Evolutionary conservation across 2,329 filamentous ascomycete species (phyloP).

Genomic region (Aureobasidium sp.): DNA sequence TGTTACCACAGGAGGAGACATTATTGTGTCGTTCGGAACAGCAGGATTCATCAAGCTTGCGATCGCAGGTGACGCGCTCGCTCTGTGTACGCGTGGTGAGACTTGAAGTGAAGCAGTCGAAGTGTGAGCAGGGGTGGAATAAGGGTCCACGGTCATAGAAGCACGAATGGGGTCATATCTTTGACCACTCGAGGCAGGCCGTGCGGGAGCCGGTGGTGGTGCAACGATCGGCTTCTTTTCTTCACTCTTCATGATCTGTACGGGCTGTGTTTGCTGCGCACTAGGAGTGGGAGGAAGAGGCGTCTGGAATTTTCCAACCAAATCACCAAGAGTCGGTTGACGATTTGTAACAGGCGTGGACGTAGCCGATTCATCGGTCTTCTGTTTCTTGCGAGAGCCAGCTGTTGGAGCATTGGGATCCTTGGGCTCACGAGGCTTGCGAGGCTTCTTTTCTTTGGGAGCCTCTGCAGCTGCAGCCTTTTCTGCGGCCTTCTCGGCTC

Average conservation of each 20-base stretch:
- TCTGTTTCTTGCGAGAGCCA: slow-evolving; percentile 41
- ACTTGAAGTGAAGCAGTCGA: slow-evolving; percentile 26
- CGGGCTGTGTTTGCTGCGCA: slow-evolving; percentile 6
- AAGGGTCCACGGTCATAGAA: slow-evolving; percentile 40
- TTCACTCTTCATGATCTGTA: not conserved
- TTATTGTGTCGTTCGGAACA: slow-evolving; percentile 22
- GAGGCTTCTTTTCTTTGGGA: slow-evolving; percentile 33
- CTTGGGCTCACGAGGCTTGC: slow-evolving; percentile 40
- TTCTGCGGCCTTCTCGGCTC: slow-evolving; percentile 23
- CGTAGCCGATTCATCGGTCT: slow-evolving; percentile 21
- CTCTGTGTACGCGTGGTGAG: slow-evolving; percentile 49
- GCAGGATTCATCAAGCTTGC: slow-evolving; percentile 62
- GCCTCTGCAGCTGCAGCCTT: slow-evolving; percentile 21
- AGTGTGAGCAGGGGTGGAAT: slow-evolving; percentile 18
- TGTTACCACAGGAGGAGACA: slow-evolving; percentile 18
- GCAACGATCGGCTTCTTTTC: not conserved
- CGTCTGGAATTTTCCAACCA: slow-evolving; percentile 25
- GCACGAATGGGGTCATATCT: slow-evolving; percentile 83
- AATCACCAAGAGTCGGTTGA: slow-evolving; percentile 33
- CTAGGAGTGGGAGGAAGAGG: slow-evolving; percentile 18
- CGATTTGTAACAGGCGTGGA: slow-evolving; percentile 14
- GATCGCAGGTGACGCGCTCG: slow-evolving; percentile 87
- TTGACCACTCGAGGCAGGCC: slow-evolving; percentile 60
- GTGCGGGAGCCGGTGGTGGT: slow-evolving; percentile 24
- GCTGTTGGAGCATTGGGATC: slow-evolving; percentile 34